Evolutionary conservation across 805 yeast genomes (phyloP).

Genomic region (Metschnikowia dekortorum): DNA sequence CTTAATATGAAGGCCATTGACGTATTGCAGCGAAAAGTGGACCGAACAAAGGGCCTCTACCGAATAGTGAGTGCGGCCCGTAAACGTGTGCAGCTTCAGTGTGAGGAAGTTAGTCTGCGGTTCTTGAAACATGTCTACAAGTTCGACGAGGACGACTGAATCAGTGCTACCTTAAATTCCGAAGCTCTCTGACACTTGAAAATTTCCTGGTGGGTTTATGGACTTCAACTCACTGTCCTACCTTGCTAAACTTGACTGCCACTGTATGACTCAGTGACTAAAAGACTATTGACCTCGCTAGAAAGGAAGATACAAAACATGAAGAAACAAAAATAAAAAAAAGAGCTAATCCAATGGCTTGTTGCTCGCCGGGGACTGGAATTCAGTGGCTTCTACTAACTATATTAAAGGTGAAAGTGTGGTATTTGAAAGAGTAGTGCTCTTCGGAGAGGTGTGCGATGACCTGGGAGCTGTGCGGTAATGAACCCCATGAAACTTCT

Average conservation of each 20-base stretch:
- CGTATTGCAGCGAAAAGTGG: background rate
- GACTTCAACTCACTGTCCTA: no score
- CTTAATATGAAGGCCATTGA: background rate
- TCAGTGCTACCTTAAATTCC: background rate
- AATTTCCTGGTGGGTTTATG: no score
- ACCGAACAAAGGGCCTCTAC: background rate
- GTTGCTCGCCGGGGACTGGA: background rate
- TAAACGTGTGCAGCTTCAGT: background rate
- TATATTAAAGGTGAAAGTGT: background rate
- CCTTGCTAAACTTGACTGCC: background rate
- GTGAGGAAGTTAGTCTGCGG: background rate
- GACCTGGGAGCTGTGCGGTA: background rate
- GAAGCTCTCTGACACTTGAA: background rate
- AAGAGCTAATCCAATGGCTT: background rate
- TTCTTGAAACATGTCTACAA: background rate
- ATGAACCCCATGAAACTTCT: background rate
- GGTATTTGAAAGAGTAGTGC: background rate
- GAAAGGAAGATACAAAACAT: background rate
- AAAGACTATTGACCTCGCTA: background rate
- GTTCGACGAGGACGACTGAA: no score
- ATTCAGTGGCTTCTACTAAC: background rate
- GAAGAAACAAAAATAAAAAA: background rate
- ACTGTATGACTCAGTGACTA: no score
- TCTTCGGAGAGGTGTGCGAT: background rate
- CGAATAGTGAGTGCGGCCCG: background rate